phyloP scores from a whole-genome alignment of 306 rosid genomes.

The Ormosia semicastrata region DNA sequence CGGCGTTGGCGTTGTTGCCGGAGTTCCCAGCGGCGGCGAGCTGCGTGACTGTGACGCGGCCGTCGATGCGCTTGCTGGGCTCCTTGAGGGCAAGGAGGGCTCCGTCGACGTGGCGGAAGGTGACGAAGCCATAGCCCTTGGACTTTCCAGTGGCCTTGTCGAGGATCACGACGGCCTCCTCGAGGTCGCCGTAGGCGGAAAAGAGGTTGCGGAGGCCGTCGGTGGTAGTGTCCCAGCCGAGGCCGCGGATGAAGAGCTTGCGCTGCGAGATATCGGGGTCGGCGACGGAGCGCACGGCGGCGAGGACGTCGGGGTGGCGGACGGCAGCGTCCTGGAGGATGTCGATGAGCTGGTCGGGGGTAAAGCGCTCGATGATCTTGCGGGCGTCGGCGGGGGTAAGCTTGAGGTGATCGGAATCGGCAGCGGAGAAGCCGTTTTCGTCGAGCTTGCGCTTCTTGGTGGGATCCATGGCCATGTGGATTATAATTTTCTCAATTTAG shows the following conservation, averaged over 20 bases:
- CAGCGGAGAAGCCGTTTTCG: slow-evolving; percentile 60
- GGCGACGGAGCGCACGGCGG: slow-evolving; percentile 65
- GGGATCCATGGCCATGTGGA: slow-evolving; percentile 50
- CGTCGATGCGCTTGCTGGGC: slow-evolving; percentile 95
- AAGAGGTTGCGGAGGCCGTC: slow-evolving; percentile 87
- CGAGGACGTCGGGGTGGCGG: slow-evolving; percentile 77
- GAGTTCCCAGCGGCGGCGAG: slow-evolving; percentile 82
- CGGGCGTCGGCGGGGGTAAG: slow-evolving; percentile 75
- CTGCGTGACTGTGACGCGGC: slow-evolving; percentile 97
- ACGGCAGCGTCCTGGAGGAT: slow-evolving; percentile 69
- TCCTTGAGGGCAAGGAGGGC: slow-evolving; percentile 86
- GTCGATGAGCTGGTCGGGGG: slow-evolving; percentile 67
- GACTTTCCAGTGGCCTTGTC: slow-evolving; percentile 86
- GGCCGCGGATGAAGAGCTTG: slow-evolving; percentile 92
- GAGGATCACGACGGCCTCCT: slow-evolving; percentile 85
- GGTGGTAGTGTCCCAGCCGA: slow-evolving; percentile 93
- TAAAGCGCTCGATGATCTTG: slow-evolving; percentile 76
- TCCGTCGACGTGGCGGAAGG: slow-evolving; percentile 82
- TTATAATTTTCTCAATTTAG: not conserved
- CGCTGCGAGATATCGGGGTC: slow-evolving; percentile 84
- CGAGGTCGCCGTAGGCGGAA: slow-evolving; percentile 88
- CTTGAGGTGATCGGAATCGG: slow-evolving; percentile 23
- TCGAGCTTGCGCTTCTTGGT: slow-evolving; percentile 86
- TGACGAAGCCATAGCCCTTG: slow-evolving; percentile 90
- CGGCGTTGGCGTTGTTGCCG: slow-evolving; percentile 26